phyloP scores from a whole-genome alignment of 805 yeast species.

The Pichia rugopelliculosa region DNA sequence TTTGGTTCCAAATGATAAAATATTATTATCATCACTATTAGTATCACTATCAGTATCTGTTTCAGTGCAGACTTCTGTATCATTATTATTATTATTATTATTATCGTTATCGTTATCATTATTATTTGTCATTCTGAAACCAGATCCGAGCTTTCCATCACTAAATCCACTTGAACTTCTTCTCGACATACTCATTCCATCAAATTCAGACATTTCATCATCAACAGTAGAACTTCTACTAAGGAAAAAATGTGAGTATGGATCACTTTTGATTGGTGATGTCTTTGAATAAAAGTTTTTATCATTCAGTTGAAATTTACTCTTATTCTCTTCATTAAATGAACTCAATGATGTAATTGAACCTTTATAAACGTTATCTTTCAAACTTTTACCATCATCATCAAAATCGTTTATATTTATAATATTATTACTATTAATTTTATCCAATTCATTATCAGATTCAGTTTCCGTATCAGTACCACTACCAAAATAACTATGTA shows the following conservation, averaged over 20 bases:
- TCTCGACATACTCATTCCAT: conserved; percentile 2
- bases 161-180: not conserved
- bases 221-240: not conserved
- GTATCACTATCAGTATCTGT: not conserved
- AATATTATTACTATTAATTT: not conserved
- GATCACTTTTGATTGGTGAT: conserved; percentile 7
- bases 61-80: not conserved
- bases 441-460: conserved; percentile 10
- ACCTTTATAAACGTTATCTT: conserved; percentile 8
- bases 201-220: conserved; percentile 1
- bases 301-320: conserved; percentile 12
- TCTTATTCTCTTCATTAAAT: conserved; percentile 15
- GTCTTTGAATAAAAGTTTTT: conserved; percentile 11
- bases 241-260: conserved; percentile 14
- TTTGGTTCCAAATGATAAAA: conserved; percentile 12
- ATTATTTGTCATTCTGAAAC: not conserved
- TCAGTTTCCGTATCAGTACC: conserved; percentile 15
- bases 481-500: conserved; percentile 26
- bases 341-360: conserved; percentile 15
- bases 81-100: not conserved
- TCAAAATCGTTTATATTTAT: conserved; percentile 2
- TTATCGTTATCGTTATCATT: not conserved
- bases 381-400: conserved; percentile 1
- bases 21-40: conserved; percentile 6
- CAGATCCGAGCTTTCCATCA: not conserved